Percentiles rank a stretch among this genome's conserved stretches.
These are phyloP conservation scores for Colletotrichum sp. DNA, from an alignment of 2,329 filamentous ascomycete genomes.

Conservation along the genomic window DNA sequence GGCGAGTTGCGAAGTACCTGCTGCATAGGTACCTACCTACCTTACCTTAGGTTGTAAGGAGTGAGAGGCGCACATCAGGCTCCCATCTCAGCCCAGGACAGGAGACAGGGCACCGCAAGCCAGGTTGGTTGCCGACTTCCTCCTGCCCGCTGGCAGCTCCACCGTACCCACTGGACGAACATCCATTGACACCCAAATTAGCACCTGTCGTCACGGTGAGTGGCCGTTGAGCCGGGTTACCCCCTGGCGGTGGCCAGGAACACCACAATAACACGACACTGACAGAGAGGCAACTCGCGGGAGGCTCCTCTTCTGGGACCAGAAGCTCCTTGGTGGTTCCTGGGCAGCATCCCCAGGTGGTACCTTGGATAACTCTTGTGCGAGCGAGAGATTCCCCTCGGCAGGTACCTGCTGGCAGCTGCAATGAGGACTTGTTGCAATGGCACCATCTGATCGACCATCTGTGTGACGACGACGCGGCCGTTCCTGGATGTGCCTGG, in stretches of 20 bases:
- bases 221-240: conserved; percentile 3
- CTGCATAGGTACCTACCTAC: background rate
- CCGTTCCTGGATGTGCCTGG: conserved; percentile 14
- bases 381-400: background rate
- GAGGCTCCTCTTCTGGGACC: background rate
- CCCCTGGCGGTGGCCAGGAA: conserved; percentile 8
- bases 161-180: background rate
- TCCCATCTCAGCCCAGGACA: background rate
- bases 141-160: background rate
- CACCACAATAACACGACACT: background rate
- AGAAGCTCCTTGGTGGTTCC: background rate
- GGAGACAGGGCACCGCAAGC: background rate
- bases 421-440: background rate
- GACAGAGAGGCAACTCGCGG: background rate
- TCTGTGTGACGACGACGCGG: conserved; percentile 14
- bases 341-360: background rate
- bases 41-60: background rate
- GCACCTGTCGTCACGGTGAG: conserved; percentile 19
- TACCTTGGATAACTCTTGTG: background rate
- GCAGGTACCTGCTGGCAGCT: background rate
- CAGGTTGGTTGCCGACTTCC: background rate
- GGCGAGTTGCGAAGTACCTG: background rate
- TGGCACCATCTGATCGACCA: conserved; percentile 21
- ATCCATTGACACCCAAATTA: conserved; percentile 12
- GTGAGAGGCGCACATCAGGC: background rate